Conservation (phyloP, 176 grass and related monocot species). For the Olyra latifolia region DNA sequence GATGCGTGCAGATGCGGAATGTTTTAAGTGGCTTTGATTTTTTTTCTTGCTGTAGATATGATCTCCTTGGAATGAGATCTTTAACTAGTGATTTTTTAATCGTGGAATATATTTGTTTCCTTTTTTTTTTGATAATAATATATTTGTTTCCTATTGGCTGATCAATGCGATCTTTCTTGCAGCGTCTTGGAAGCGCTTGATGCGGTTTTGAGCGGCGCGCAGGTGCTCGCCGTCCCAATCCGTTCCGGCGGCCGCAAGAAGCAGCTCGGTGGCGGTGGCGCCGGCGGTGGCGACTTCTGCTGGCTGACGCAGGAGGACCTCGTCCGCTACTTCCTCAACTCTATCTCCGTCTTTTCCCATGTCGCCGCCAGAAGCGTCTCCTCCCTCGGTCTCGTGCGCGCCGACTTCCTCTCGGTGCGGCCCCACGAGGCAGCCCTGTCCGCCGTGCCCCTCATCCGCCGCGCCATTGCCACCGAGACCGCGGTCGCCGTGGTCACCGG, state of each 20-base stretch:
- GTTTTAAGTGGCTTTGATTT: background rate
- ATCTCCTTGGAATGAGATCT: background rate
- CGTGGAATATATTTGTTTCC: background rate
- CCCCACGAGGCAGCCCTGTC: conserved; percentile 62
- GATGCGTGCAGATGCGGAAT: background rate
- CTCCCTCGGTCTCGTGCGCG: conserved; percentile 61
- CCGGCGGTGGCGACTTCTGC: conserved; percentile 51
- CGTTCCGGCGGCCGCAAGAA: conserved; percentile 48
- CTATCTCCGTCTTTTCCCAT: conserved; percentile 74
- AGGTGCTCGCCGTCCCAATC: conserved; percentile 57
- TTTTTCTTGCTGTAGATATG: background rate
- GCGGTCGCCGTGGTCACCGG: conserved; percentile 64
- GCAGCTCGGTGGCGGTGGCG: conserved; percentile 15
- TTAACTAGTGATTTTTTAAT: background rate
- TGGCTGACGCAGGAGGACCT: conserved; percentile 86
- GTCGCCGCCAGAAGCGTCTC: conserved; percentile 61
- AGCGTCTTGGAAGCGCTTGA: conserved; percentile 80
- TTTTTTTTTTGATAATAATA: too few species aligned
- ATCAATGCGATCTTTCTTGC: conserved; percentile 21
- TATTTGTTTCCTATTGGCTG: conserved; percentile 18
- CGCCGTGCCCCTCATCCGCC: conserved; percentile 62
- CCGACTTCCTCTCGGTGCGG: conserved; percentile 48
- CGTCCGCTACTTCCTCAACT: conserved; percentile 83
- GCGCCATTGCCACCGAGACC: conserved; percentile 43
- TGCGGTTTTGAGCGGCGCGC: conserved; percentile 68